A percentile compares a stretch with the other conserved stretches of the same genome.
phyloP scores from a whole-genome alignment of 108 stramenopile species.

The Parietichytrium sp. region DNA sequence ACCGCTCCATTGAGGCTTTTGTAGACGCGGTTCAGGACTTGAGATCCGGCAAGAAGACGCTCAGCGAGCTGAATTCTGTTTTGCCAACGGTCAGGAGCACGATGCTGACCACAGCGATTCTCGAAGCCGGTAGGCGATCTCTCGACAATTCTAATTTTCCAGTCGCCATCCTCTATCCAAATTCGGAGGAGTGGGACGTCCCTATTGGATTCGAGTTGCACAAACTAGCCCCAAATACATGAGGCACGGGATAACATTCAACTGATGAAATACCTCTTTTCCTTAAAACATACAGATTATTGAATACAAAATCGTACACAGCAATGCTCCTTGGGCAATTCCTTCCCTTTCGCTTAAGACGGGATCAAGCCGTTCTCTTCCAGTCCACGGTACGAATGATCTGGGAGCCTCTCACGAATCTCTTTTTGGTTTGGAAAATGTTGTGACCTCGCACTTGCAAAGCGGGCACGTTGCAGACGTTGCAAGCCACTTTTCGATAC shows the following conservation, averaged over 20 bases:
- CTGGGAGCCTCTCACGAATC: not conserved
- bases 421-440: not conserved
- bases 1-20: slow-evolving; percentile 84
- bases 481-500: slow-evolving; percentile 8
- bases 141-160: slow-evolving; percentile 80
- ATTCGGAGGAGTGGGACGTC: slow-evolving; percentile 40
- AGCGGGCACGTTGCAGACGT: not conserved
- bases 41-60: slow-evolving; percentile 63
- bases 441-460: not conserved
- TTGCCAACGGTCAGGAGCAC: slow-evolving; percentile 90
- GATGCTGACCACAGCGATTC: slow-evolving; percentile 91
- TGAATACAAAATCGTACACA: no score
- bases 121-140: slow-evolving; percentile 89
- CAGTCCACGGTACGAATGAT: not conserved
- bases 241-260: no score
- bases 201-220: not conserved
- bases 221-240: no score
- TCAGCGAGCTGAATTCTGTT: slow-evolving; percentile 76
- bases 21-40: slow-evolving; percentile 66
- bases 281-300: no score
- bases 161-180: slow-evolving; percentile 82
- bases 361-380: no score
- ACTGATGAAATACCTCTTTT: no score
- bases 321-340: no score
- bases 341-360: no score